Percentiles rank a stretch among this genome's conserved stretches.
Conservation (phyloP, 2,329 filamentous ascomycete species). For the Colletotrichum phormii region DNA sequence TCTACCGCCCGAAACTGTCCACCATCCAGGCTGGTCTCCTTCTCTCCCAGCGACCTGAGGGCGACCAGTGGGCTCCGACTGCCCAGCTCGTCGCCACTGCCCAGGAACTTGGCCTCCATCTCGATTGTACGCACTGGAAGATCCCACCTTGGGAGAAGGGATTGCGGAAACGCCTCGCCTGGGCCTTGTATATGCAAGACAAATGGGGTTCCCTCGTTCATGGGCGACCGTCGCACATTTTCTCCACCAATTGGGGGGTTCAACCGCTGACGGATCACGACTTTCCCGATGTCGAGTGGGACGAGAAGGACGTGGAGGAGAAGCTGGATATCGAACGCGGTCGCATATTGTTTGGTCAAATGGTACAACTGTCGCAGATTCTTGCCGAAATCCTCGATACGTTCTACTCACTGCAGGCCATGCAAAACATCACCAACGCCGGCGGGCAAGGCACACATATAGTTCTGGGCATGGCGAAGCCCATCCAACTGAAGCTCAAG, state of each 20-base stretch:
- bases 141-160: conserved; percentile 91
- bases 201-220: conserved; percentile 90
- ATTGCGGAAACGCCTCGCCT: conserved; percentile 85
- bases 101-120: conserved; percentile 88
- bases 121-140: conserved; percentile 88
- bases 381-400: conserved; percentile 85
- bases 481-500: conserved; percentile 84
- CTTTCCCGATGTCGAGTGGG: conserved; percentile 78
- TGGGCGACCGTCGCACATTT: conserved; percentile 83
- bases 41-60: conserved; percentile 79
- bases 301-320: conserved; percentile 70
- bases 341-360: conserved; percentile 77
- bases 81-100: conserved; percentile 88
- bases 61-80: conserved; percentile 86
- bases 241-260: conserved; percentile 81
- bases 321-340: conserved; percentile 75
- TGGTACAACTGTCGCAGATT: conserved; percentile 80
- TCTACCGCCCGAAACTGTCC: conserved; percentile 85
- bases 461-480: conserved; percentile 81
- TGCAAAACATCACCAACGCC: conserved; percentile 74
- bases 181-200: conserved; percentile 95
- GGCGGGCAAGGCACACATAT: conserved; percentile 78
- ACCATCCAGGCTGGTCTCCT: conserved; percentile 83
- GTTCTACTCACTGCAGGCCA: conserved; percentile 84
- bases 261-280: conserved; percentile 72